Conservation (phyloP, 2,329 filamentous ascomycete species). For the Colletotrichum tofieldiae region DNA sequence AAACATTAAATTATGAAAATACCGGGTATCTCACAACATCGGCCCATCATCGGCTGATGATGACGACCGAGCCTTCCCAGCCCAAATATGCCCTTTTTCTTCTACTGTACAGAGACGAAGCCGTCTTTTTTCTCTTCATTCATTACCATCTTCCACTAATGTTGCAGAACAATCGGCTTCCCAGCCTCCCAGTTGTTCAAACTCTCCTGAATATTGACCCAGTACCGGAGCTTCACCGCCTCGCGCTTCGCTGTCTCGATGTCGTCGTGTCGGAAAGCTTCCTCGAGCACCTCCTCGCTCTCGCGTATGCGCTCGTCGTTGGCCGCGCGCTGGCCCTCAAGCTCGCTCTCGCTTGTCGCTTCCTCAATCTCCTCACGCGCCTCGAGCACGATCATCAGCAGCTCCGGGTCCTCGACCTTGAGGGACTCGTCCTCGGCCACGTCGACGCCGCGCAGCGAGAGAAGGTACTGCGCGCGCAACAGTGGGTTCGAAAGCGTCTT, state of each 20-base stretch:
- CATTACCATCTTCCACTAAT: conserved; percentile 49
- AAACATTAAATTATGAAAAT: conserved; percentile 26
- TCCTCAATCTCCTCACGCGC: conserved; percentile 83
- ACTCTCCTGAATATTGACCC: conserved; percentile 88
- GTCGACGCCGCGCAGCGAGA: conserved; percentile 82
- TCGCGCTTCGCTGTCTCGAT: conserved; percentile 78
- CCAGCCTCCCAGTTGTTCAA: conserved; percentile 89
- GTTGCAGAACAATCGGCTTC: conserved; percentile 70
- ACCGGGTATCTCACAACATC: conserved; percentile 39
- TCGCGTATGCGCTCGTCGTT: conserved; percentile 79
- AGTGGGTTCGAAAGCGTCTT: conserved; percentile 86
- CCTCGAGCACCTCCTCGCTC: conserved; percentile 75
- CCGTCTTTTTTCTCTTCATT: background rate
- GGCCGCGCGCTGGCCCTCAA: conserved; percentile 70
- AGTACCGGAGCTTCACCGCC: conserved; percentile 87
- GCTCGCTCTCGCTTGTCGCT: conserved; percentile 76
- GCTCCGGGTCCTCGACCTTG: conserved; percentile 75
- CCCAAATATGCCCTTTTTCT: conserved; percentile 4
- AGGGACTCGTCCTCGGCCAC: conserved; percentile 84
- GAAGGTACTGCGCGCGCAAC: conserved; percentile 88
- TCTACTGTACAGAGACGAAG: background rate
- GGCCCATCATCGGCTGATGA: conserved; percentile 42
- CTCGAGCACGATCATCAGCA: conserved; percentile 87
- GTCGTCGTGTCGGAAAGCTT: conserved; percentile 77
- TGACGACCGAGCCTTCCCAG: conserved; percentile 31